These are phyloP conservation scores for Kwoniella bestiolae DNA, from an alignment of 768 basidiomycete species.

Conservation along the genomic window DNA sequence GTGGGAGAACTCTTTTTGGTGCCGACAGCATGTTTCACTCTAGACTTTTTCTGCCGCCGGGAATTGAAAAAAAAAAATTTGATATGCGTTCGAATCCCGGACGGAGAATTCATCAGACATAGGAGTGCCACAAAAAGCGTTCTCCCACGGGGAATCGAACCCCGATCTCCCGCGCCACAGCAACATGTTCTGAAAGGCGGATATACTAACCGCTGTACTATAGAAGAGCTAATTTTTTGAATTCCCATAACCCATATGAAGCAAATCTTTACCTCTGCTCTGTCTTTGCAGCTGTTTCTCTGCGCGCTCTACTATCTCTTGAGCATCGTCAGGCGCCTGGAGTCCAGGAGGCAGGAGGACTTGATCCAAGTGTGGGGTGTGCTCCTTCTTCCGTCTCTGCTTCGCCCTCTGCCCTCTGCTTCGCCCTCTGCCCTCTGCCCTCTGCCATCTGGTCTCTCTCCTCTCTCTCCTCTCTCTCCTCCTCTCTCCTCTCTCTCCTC, in stretches of 20 bases:
- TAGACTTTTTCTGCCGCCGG: too few species aligned
- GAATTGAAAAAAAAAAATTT: too few species aligned
- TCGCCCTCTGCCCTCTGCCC: too few species aligned
- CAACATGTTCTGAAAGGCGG: slow-evolving; percentile 14
- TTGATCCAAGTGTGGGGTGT: too few species aligned
- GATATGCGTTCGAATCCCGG: slow-evolving; percentile 10
- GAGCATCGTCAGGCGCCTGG: too few species aligned
- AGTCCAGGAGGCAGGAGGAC: too few species aligned
- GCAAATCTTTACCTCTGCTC: background rate
- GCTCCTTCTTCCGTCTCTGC: too few species aligned
- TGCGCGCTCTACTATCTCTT: background rate
- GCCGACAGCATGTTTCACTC: too few species aligned
- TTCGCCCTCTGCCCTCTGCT: too few species aligned
- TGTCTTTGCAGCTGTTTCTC: background rate
- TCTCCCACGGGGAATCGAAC: slow-evolving; percentile 8
- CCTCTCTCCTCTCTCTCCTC: background rate
- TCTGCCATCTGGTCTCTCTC: too few species aligned
- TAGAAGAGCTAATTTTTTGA: background rate
- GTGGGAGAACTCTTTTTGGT: background rate
- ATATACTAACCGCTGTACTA: slow-evolving; percentile 14
- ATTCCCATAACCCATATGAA: background rate
- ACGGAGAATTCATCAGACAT: background rate
- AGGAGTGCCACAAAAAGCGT: background rate
- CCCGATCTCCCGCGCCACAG: slow-evolving; percentile 2
- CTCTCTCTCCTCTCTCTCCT: background rate